These are phyloP conservation scores for Apiospora saccharicola DNA, from an alignment of 2,329 filamentous ascomycete species.

Conservation along the genomic window DNA sequence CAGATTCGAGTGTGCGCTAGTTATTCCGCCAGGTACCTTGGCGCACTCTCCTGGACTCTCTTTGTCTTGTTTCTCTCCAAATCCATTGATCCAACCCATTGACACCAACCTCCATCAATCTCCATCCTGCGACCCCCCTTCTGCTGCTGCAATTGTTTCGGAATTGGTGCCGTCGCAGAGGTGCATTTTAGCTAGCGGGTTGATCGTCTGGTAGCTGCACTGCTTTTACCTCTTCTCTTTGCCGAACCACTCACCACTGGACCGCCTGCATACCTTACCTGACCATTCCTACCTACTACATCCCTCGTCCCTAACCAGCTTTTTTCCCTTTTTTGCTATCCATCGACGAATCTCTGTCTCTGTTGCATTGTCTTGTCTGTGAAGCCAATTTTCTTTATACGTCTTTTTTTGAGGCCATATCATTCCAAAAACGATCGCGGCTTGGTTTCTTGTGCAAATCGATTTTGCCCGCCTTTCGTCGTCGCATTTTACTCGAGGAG, in stretches of 20 bases:
- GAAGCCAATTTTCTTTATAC: constrained; percentile 15
- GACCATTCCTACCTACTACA: constrained; percentile 20
- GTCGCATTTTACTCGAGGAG: constrained; percentile 18
- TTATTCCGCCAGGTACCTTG: neutral
- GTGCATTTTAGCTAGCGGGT: constrained; percentile 21
- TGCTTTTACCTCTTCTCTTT: constrained; percentile 21
- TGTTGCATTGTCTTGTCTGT: constrained; percentile 20
- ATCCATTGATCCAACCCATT: constrained; percentile 5
- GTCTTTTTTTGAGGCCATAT: constrained; percentile 18
- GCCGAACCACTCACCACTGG: constrained; percentile 16
- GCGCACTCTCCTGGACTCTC: neutral
- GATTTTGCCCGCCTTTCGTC: constrained; percentile 21
- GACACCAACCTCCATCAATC: constrained; percentile 22
- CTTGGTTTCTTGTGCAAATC: constrained; percentile 16
- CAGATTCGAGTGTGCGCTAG: neutral
- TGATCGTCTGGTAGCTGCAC: constrained; percentile 21
- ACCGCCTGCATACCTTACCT: constrained; percentile 12
- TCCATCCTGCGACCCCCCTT: neutral
- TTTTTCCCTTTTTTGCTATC: constrained; percentile 21
- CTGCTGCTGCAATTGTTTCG: constrained; percentile 23
- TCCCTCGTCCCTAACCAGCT: constrained; percentile 22
- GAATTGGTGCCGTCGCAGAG: constrained; percentile 24
- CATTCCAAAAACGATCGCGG: neutral
- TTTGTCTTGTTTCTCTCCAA: constrained; percentile 4
- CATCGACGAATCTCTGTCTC: constrained; percentile 20